Evolutionary conservation across 441 rosid genomes (phyloP).

Genomic region (Biscutella laevigata): DNA sequence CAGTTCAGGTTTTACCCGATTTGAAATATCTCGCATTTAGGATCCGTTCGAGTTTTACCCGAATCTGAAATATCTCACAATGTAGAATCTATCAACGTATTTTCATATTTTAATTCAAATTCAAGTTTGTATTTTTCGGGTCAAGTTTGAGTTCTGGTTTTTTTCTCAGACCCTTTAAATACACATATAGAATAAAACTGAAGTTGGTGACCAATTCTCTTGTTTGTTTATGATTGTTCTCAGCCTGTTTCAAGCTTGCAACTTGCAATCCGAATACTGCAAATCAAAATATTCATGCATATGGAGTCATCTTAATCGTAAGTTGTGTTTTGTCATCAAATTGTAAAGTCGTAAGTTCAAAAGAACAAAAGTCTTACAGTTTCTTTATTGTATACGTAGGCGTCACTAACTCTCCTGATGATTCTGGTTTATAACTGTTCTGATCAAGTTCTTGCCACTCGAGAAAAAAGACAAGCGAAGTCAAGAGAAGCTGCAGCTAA

Average conservation of each 20-base stretch:
- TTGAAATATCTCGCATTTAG: too few species aligned
- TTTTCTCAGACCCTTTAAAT: too few species aligned
- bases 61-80: too few species aligned
- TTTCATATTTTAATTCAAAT: too few species aligned
- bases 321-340: too few species aligned
- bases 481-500: conserved; percentile 64
- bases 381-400: conserved; percentile 33
- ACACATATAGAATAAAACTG: neutral
- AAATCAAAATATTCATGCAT: conserved; percentile 54
- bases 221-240: conserved; percentile 16
- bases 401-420: conserved; percentile 37
- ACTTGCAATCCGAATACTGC: conserved; percentile 43
- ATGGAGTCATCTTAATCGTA: conserved; percentile 57
- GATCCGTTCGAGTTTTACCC: too few species aligned
- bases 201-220: neutral
- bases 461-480: conserved; percentile 48
- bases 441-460: conserved; percentile 54
- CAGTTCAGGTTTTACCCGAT: too few species aligned
- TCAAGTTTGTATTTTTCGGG: too few species aligned
- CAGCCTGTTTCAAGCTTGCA: conserved; percentile 61
- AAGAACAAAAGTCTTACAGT: neutral
- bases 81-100: too few species aligned
- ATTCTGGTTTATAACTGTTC: conserved; percentile 58
- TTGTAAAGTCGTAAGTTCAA: too few species aligned
- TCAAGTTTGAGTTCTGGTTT: too few species aligned